A percentile compares a stretch with the other conserved stretches of the same genome.
phyloP scores from a whole-genome alignment of 345 rosid species.

The Sisymbrium irio region DNA sequence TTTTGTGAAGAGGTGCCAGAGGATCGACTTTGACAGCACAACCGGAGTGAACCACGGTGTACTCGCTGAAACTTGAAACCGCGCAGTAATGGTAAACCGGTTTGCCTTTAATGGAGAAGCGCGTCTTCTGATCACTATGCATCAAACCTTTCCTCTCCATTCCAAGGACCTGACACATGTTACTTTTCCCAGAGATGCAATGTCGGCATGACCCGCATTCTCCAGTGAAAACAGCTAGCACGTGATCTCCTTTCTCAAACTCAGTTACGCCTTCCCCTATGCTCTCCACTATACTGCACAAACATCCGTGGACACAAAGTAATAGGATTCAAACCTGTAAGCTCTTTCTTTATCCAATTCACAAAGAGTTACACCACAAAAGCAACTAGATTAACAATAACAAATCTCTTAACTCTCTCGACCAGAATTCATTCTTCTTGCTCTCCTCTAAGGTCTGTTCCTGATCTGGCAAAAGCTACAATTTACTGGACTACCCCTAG shows the following conservation, averaged over 20 bases:
- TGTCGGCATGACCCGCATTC: conserved; percentile 75
- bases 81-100: conserved; percentile 87
- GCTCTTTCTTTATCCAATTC: neutral
- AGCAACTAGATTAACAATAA: neutral
- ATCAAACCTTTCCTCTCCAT: conserved; percentile 84
- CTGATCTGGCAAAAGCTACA: neutral
- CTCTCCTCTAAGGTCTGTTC: neutral
- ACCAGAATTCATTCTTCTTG: no score
- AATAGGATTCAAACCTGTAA: neutral
- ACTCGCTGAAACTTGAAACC: conserved; percentile 92
- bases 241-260: conserved; percentile 81
- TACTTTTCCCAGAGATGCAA: conserved; percentile 75
- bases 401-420: neutral
- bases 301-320: neutral
- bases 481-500: neutral
- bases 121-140: conserved; percentile 74
- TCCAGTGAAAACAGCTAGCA: conserved; percentile 78
- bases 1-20: conserved; percentile 66
- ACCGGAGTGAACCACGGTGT: conserved; percentile 87
- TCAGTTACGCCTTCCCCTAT: conserved; percentile 74
- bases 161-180: conserved; percentile 78
- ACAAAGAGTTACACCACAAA: neutral
- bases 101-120: conserved; percentile 73
- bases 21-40: conserved; percentile 83
- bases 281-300: conserved; percentile 82